Base-by-base conservation (phyloP, 148 eudicot species). In the Drosera capensis region DNA sequence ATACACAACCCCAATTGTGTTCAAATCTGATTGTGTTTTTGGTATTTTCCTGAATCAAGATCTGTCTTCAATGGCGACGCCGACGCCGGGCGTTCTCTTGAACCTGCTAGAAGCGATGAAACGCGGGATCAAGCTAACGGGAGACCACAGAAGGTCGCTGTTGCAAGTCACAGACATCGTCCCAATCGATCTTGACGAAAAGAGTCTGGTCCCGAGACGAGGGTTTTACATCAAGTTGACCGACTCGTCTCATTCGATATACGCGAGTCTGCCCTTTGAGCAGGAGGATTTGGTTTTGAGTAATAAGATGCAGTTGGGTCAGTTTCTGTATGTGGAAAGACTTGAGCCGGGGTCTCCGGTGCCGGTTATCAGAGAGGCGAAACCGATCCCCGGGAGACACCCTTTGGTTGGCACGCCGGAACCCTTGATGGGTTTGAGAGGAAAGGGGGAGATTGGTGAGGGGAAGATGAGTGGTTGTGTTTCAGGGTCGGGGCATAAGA, bases 231-330 rank as follows among this genome's bases (percentile, higher is more conserved):
- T 90, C 0, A 90, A 90, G 31, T 66, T 90, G 0, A 75, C 97
- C 0, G 95, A 90, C 63, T 84, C 97, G 7, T 90, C 95, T 0
- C 97, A 90, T 4, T 90, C 93, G 0, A 75, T 84, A 7, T 90
- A 90, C 46, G 95, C 66, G 0, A 75, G 72, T 23, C 59, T 83
- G 6, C 93, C 93, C 2, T 67, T 64, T 34, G 97, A 90, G 9
- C 93, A 90, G 66, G 95, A 84, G 44, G 97, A 84, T 55, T 80
- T 90, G 44, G 84, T 90, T 36, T 29, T 90, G 8, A 84, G 93
- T 65, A 75, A 90, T 46, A 78, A 75, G 54, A 65, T 90, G 75
- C 95, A 84, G 40, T 46, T 90, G 20, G 97, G 97, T 0, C 97
- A 90, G 67, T 84, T 84, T 63, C 60, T 84, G 24, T 78, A 84